phyloP scores from a whole-genome alignment of 345 rosid genomes.

The Mercurialis annua region DNA sequence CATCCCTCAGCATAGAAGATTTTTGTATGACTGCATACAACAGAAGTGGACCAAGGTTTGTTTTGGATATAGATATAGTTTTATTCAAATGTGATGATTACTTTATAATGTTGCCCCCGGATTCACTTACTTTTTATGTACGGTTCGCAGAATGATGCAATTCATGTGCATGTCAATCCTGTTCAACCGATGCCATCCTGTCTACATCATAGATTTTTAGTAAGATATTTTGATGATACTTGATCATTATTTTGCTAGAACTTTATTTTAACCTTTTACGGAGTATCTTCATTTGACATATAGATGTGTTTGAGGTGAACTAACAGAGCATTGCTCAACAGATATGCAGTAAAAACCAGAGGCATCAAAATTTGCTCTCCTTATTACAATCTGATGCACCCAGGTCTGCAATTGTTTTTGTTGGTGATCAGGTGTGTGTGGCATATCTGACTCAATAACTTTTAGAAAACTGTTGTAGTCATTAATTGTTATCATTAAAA shows the following conservation, averaged over 20 bases:
- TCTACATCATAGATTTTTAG: slow-evolving; percentile 67
- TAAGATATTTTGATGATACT: slow-evolving; percentile 27
- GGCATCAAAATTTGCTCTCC: slow-evolving; percentile 53
- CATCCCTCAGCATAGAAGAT: slow-evolving; percentile 83
- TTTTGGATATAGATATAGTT: slow-evolving; percentile 13
- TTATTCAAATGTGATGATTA: slow-evolving; percentile 11
- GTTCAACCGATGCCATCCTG: slow-evolving; percentile 71
- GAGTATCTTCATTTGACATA: not conserved
- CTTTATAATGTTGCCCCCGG: slow-evolving; percentile 10
- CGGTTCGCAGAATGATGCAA: slow-evolving; percentile 55
- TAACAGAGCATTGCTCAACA: slow-evolving; percentile 27
- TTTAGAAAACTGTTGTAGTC: not conserved
- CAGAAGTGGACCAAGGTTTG: slow-evolving; percentile 95
- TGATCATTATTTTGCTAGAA: not conserved
- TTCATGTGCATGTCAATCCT: slow-evolving; percentile 70
- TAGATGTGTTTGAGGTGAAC: not conserved
- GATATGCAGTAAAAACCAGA: slow-evolving; percentile 49
- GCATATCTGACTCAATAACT: slow-evolving; percentile 7
- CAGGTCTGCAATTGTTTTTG: slow-evolving; percentile 71
- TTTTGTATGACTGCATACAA: slow-evolving; percentile 76
- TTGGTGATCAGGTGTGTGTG: slow-evolving; percentile 68
- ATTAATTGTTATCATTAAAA: not conserved
- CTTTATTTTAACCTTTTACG: not conserved
- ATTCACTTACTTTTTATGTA: slow-evolving; percentile 16
- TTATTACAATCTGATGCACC: slow-evolving; percentile 61